Evolutionary conservation across 2,329 filamentous ascomycete genomes (phyloP), one percentile per base, ranked within the genome.

Genomic region (Phialemoniopsis sp.): DNA sequence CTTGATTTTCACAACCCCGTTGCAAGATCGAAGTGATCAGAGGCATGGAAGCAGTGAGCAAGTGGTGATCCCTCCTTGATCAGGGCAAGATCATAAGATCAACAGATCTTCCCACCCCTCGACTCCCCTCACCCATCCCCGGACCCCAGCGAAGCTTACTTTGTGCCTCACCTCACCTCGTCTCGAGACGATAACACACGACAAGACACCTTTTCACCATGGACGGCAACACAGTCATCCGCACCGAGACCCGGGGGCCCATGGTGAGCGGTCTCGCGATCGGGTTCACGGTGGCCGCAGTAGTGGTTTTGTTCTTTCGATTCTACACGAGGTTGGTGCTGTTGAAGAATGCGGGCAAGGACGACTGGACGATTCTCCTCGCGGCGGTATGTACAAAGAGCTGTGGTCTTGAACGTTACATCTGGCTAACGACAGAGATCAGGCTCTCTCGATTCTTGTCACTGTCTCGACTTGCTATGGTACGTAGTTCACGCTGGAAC

Each of bases 361-460:
- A 58, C 44, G 55, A 57, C 44, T 56, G 49, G 50, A 50, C 45
- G 10, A 56, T 57, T 19, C 29, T 49, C 13, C 12, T 47, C 3
- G 49, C 55, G 14, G 43, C 45, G 33, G 52, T 53, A 34, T 21
- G 40, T 42, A 13, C 5, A 36, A 12, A n/a, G n/a, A n/a, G n/a
- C n/a, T 26, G 14, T 30, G 9, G 18, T 37, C 12, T 18, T 13
- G 31, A 16, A n/a, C 12, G 34, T 29, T 32, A 46, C 26, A 49
- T 42, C 5, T 32, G 6, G 21, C 21, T 26, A 26, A 26, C 21
- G 10, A 10, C 6, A 6, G 21, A 26, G 6, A 26, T 26, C 34
- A 56, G 50, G 15, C 46, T 7, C 39, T 54, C 13, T 42, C 52
- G 5, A 33, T 53, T 15, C 19, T 48, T 3, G 36, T 41, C 26